Conservation (phyloP, 805 yeast genomes). For the Torulaspora indica region DNA sequence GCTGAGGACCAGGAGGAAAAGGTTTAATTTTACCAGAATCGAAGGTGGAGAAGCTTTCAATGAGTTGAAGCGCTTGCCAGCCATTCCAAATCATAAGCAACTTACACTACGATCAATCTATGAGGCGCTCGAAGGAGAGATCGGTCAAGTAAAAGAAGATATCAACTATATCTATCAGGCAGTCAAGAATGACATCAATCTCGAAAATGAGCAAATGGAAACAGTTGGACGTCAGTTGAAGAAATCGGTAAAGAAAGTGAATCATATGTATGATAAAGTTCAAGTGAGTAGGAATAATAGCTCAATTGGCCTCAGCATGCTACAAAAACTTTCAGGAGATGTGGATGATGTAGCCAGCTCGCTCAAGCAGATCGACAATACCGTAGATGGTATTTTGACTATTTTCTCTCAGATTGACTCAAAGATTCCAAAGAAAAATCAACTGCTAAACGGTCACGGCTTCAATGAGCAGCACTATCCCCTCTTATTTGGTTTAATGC, state of each 20-base stretch:
- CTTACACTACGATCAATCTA: constrained; percentile 25
- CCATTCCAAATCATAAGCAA: constrained; percentile 15
- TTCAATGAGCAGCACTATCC: constrained; percentile 45
- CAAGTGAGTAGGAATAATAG: constrained; percentile 15
- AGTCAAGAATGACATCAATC: constrained; percentile 31
- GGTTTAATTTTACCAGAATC: constrained; percentile 12
- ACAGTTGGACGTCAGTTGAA: constrained; percentile 24
- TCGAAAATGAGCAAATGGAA: constrained; percentile 32
- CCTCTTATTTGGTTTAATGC: constrained; percentile 34
- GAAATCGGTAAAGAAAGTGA: constrained; percentile 22
- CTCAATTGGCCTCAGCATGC: constrained; percentile 10
- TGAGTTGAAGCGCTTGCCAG: constrained; percentile 19
- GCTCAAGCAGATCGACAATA: constrained; percentile 13
- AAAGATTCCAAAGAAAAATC: constrained; percentile 36
- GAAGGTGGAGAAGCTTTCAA: constrained; percentile 15
- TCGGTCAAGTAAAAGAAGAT: constrained; percentile 24
- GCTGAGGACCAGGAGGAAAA: constrained; percentile 8
- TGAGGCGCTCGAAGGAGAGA: constrained; percentile 21
- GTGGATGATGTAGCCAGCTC: constrained; percentile 10
- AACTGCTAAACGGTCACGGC: constrained; percentile 36
- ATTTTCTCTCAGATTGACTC: constrained; percentile 37
- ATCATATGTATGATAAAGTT: constrained; percentile 19
- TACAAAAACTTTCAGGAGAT: constrained; percentile 10
- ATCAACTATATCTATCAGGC: constrained; percentile 18
- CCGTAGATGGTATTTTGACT: constrained; percentile 13